Evolutionary conservation across 2,329 filamentous ascomycete species (phyloP).

Genomic region (Aspergillus eucalypticola): DNA sequence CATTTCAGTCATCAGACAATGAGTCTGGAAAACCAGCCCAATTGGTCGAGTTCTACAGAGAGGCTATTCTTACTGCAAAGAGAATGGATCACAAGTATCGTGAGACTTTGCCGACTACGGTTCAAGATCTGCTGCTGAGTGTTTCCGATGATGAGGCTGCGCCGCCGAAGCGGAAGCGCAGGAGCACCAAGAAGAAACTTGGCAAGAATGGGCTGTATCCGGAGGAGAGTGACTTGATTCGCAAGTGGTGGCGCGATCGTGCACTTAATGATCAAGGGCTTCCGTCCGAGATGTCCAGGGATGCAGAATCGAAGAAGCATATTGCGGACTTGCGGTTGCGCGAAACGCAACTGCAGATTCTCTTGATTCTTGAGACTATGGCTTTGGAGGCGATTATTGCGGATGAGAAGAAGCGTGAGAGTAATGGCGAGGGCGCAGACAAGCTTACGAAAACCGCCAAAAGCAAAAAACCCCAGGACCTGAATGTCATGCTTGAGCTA

Average conservation of each 20-base stretch:
- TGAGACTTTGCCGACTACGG: conserved; percentile 43
- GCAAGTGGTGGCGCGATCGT: conserved; percentile 49
- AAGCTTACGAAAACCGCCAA: conserved; percentile 26
- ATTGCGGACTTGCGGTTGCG: conserved; percentile 48
- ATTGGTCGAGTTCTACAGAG: conserved; percentile 42
- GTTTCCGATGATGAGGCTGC: conserved; percentile 39
- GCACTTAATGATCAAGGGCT: conserved; percentile 30
- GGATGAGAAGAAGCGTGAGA: conserved; percentile 21
- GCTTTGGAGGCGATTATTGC: conserved; percentile 38
- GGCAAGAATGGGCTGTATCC: conserved; percentile 51
- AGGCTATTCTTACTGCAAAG: conserved; percentile 46
- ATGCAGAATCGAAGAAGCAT: conserved; percentile 42
- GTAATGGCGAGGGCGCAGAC: conserved; percentile 18
- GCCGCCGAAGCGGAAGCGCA: conserved; percentile 29
- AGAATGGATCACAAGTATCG: conserved; percentile 52
- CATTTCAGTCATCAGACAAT: conserved; percentile 33
- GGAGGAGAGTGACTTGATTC: conserved; percentile 45
- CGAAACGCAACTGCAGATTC: conserved; percentile 52
- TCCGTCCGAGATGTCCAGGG: conserved; percentile 31
- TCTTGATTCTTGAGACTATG: conserved; percentile 52
- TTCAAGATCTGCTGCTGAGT: conserved; percentile 40
- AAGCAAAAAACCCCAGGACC: conserved; percentile 44
- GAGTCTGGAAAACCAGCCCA: conserved; percentile 26
- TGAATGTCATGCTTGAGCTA: conserved; percentile 48
- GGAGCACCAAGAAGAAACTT: conserved; percentile 45